These are phyloP conservation scores for Coccomyxa subellipsoidea DNA, from an alignment of 163 green algal species.

Conservation along the genomic window DNA sequence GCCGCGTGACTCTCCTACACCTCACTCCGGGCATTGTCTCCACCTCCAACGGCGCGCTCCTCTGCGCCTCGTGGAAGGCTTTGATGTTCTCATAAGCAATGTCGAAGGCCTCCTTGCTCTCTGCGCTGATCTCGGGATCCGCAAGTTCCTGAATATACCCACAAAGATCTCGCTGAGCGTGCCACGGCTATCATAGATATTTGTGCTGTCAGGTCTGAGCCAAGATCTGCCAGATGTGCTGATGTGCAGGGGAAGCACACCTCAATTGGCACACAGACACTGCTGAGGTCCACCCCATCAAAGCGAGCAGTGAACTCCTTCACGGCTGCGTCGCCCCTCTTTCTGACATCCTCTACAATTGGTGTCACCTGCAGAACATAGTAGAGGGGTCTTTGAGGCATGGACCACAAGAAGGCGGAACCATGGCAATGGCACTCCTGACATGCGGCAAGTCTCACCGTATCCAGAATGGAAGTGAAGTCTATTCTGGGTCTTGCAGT, in stretches of 20 bases:
- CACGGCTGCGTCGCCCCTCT: slow-evolving; percentile 86
- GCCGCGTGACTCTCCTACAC: slow-evolving; percentile 78
- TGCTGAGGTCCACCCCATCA: slow-evolving; percentile 74
- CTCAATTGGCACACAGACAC: slow-evolving; percentile 67
- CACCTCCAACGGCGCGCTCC: slow-evolving; percentile 60
- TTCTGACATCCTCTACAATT: slow-evolving; percentile 86
- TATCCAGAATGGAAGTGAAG: slow-evolving; percentile 70
- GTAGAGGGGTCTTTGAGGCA: no score
- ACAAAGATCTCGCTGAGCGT: no score
- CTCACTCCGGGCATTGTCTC: slow-evolving; percentile 96
- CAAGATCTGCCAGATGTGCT: neutral
- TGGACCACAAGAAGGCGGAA: no score
- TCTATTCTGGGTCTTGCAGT: slow-evolving; percentile 69
- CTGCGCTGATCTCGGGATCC: slow-evolving; percentile 68
- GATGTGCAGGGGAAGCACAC: slow-evolving; percentile 18
- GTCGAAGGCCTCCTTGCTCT: slow-evolving; percentile 85
- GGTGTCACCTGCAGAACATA: slow-evolving; percentile 71
- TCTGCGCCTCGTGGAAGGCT: slow-evolving; percentile 92
- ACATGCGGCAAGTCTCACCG: slow-evolving; percentile 46
- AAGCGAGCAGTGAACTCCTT: slow-evolving; percentile 87
- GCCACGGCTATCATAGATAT: no score
- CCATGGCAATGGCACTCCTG: no score
- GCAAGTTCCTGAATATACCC: slow-evolving; percentile 61
- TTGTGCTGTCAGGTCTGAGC: no score
- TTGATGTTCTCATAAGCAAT: slow-evolving; percentile 92